Evolutionary conservation across 1,139 yeast species (phyloP).

Genomic region (Meyerozyma elateridarum): DNA sequence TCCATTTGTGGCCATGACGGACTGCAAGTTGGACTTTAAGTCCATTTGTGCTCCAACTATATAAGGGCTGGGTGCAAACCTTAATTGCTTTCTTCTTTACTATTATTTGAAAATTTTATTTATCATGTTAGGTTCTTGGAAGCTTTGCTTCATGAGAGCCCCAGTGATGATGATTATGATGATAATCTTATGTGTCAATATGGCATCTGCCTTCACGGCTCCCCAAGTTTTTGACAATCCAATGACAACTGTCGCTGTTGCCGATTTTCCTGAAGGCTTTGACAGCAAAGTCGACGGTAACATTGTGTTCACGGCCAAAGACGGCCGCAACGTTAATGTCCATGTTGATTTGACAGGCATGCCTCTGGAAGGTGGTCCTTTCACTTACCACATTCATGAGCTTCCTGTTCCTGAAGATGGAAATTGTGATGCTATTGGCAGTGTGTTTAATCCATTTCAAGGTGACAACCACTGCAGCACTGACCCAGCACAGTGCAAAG

Average conservation of each 20-base stretch:
- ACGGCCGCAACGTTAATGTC: constrained; percentile 48
- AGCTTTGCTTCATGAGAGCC: no score
- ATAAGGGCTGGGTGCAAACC: no score
- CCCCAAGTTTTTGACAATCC: constrained; percentile 40
- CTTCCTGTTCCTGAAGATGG: constrained; percentile 39
- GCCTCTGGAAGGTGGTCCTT: constrained; percentile 55
- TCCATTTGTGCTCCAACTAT: no score
- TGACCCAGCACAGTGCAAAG: constrained; percentile 50
- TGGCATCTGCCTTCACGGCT: constrained; percentile 27
- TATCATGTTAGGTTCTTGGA: no score
- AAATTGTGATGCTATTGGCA: constrained; percentile 46
- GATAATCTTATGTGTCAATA: background rate
- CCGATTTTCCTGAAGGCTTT: constrained; percentile 50
- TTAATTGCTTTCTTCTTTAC: no score
- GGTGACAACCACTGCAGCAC: constrained; percentile 44
- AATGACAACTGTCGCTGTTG: constrained; percentile 47
- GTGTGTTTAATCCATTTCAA: constrained; percentile 50
- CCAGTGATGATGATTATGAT: background rate
- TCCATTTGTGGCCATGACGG: no score
- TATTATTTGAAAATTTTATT: no score
- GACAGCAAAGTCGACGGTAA: constrained; percentile 40
- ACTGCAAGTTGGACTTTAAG: no score
- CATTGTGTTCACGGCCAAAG: constrained; percentile 43
- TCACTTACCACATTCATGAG: constrained; percentile 55
- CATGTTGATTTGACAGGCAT: constrained; percentile 57